These are phyloP conservation scores for Sporopachydermia lactativora DNA, from an alignment of 805 yeast genomes.

Conservation along the genomic window DNA sequence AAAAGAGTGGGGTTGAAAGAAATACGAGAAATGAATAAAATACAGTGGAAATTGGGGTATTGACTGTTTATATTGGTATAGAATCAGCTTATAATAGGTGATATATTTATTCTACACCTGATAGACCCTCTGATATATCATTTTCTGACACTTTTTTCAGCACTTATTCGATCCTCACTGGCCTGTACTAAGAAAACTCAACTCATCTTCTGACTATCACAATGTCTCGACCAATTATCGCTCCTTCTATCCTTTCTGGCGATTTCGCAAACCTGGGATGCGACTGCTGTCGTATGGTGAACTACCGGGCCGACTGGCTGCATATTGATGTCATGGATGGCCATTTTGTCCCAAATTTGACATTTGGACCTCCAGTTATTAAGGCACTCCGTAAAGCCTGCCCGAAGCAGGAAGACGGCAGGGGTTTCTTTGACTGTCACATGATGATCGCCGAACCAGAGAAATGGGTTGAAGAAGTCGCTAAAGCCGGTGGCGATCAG, in stretches of 20 bases:
- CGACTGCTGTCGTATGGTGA: slow-evolving; percentile 70
- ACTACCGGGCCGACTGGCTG: slow-evolving; percentile 87
- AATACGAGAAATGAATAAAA: no score
- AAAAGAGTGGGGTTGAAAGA: no score
- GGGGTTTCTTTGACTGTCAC: slow-evolving; percentile 78
- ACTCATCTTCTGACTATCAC: no score
- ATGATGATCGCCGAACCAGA: slow-evolving; percentile 95
- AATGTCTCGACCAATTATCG: slow-evolving; percentile 75
- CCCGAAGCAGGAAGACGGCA: slow-evolving; percentile 43
- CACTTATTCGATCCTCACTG: no score
- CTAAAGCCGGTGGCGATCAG: slow-evolving; percentile 88
- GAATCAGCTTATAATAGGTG: no score
- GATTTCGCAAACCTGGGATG: slow-evolving; percentile 85
- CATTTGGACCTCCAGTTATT: slow-evolving; percentile 87
- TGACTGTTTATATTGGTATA: no score
- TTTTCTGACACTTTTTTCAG: no score
- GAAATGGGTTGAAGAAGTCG: slow-evolving; percentile 87
- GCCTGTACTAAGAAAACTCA: no score
- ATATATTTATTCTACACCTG: no score
- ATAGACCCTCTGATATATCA: no score
- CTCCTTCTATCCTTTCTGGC: slow-evolving; percentile 85
- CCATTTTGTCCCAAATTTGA: slow-evolving; percentile 92
- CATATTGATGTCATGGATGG: slow-evolving; percentile 99
- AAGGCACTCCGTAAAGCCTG: slow-evolving; percentile 60
- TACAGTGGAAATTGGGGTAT: no score